Evolutionary conservation across 306 rosid genomes (phyloP).

Genomic region (Oemleria cerasiformis): DNA sequence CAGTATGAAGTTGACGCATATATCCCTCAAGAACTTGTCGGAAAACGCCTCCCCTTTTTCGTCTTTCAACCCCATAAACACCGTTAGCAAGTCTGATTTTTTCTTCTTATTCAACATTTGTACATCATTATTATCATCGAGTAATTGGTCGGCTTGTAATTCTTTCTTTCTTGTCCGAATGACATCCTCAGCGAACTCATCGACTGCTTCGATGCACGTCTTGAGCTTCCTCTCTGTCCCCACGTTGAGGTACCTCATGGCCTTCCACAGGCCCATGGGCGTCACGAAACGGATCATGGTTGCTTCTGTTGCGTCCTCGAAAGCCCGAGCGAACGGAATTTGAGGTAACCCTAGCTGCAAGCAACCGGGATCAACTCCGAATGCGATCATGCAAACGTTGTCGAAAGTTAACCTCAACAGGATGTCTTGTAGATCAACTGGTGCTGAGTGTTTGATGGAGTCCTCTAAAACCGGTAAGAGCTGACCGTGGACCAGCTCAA

Average conservation of each 20-base stretch:
- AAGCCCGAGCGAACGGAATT: slow-evolving; percentile 80
- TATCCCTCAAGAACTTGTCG: slow-evolving; percentile 81
- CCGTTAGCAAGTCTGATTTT: slow-evolving; percentile 60
- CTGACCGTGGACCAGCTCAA: slow-evolving; percentile 64
- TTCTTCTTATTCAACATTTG: slow-evolving; percentile 9
- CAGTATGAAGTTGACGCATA: slow-evolving; percentile 84
- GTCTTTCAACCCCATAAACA: slow-evolving; percentile 69
- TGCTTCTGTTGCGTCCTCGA: slow-evolving; percentile 88
- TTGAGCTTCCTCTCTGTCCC: slow-evolving; percentile 65
- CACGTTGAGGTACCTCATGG: slow-evolving; percentile 63
- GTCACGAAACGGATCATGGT: slow-evolving; percentile 64
- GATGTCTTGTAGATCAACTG: slow-evolving; percentile 74
- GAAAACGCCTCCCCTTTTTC: slow-evolving; percentile 62
- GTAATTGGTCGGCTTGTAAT: slow-evolving; percentile 6
- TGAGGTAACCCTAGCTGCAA: slow-evolving; percentile 43
- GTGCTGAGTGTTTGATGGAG: slow-evolving; percentile 19
- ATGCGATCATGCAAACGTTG: slow-evolving; percentile 88
- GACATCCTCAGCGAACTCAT: slow-evolving; percentile 73
- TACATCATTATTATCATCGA: not conserved
- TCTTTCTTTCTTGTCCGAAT: slow-evolving; percentile 74
- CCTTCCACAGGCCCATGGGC: slow-evolving; percentile 60
- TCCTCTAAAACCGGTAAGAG: slow-evolving; percentile 55
- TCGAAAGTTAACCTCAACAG: slow-evolving; percentile 79
- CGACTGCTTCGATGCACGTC: slow-evolving; percentile 56
- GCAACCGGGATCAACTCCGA: slow-evolving; percentile 94